Percentiles rank a stretch among this genome's conserved stretches.
Evolutionary conservation across 768 basidiomycete species (phyloP).

Genomic region (Dioszegia hungarica): DNA sequence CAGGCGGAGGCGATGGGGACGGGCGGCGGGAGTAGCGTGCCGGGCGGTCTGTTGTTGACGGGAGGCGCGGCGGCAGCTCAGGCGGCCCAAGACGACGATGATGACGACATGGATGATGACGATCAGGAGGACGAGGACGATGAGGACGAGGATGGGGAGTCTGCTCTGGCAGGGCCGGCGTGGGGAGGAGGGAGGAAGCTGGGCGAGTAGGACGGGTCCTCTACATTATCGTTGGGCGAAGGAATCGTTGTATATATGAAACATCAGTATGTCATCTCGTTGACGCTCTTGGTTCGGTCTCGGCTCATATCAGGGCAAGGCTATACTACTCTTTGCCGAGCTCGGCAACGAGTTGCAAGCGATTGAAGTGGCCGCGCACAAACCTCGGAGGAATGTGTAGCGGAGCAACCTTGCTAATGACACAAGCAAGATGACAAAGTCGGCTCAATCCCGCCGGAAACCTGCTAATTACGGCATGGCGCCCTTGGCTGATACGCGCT

Average conservation of each 20-base stretch:
- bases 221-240: too few relatives aligned
- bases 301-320: too few relatives aligned
- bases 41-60: constrained; percentile 1
- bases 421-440: not conserved
- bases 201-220: not conserved
- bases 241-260: too few relatives aligned
- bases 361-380: too few relatives aligned
- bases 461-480: too few relatives aligned
- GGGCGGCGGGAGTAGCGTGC: constrained; percentile 2
- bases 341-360: too few relatives aligned
- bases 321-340: too few relatives aligned
- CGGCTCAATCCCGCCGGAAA: not conserved
- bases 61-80: not conserved
- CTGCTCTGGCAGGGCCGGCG: not conserved
- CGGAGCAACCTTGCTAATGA: too few relatives aligned
- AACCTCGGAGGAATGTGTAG: too few relatives aligned
- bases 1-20: constrained; percentile 8
- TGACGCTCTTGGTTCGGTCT: too few relatives aligned
- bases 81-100: not conserved
- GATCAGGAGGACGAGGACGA: constrained; percentile 13
- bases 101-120: constrained; percentile 6
- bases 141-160: not conserved
- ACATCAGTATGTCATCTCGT: too few relatives aligned
- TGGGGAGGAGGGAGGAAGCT: constrained; percentile 4
- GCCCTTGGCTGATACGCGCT: too few relatives aligned